Base-by-base conservation (phyloP, 768 basidiomycete genomes). In the Paxillus involutus region DNA sequence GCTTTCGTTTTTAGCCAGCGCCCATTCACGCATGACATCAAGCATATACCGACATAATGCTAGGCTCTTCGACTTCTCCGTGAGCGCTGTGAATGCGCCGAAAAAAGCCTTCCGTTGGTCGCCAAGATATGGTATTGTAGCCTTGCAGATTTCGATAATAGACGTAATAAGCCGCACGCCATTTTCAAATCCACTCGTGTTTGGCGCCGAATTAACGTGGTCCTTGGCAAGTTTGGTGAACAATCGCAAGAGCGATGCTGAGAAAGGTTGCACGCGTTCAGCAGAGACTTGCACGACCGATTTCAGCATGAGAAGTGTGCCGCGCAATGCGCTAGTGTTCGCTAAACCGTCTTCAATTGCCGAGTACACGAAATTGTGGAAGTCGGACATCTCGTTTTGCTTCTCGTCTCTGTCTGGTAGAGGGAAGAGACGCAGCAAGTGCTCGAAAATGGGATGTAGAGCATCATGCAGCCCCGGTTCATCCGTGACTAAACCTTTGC, bases 191-290 rank as follows among this genome's bases (percentile, higher is more conserved):
- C 77, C 81, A 55, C 73, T 70, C 4, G 79, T 71, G 35, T 68
- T 71, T 6, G 77, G 73, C 13, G 78, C 65, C 6, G 80, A 79
- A 62, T 80, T 81, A 9, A 91, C 82, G 59, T 98, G 94, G 26
- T 98, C 96, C 70, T 94, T 94, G 48, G 87, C 82, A 21, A 96
- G 77, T 66, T 89, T 91, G 60, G 83, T 85, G 53, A 97, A 80
- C 3, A 97, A 80, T 67, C 89, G 93, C 75, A 94, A 84, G 24
- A 99, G 77, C 7, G 81, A 76, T 1, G 78, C 73, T 39, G 85
- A 76, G 73, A 94, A 96, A 1, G 81, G 77, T 60, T 98, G 94
- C 37, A 95, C 83, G 36, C 91, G 82, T 63, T 94, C 89, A 1
- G 94, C 89, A 9, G 84, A 79, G 35, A 86, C 81, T 56, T 87